These are phyloP conservation scores for Westerdykella sp. DNA, from an alignment of 2,329 filamentous ascomycete species.

Conservation along the genomic window DNA sequence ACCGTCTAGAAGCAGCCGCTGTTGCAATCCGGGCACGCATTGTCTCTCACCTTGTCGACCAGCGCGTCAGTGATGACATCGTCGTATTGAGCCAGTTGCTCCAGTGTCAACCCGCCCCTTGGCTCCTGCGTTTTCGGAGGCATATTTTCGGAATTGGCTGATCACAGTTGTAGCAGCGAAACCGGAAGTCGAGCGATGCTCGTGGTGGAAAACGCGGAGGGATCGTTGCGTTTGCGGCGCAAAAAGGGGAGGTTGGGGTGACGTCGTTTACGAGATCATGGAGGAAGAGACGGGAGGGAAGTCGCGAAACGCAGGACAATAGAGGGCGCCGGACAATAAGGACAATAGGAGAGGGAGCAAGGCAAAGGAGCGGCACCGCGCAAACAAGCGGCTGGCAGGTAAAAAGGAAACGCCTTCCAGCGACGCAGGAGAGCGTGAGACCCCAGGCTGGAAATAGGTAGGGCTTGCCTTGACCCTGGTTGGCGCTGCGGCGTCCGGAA, in stretches of 20 bases:
- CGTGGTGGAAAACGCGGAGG: background rate
- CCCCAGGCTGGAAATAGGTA: no score
- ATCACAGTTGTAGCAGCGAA: background rate
- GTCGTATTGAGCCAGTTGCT: conserved; percentile 86
- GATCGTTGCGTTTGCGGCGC: background rate
- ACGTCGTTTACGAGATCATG: conserved; percentile 17
- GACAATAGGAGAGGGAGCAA: conserved; percentile 13
- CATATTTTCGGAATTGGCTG: conserved; percentile 28
- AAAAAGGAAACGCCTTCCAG: background rate
- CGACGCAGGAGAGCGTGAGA: no score
- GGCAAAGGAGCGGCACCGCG: conserved; percentile 24
- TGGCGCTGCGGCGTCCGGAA: no score
- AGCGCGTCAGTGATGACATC: conserved; percentile 93
- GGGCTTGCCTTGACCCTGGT: no score
- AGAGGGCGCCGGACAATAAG: conserved; percentile 3
- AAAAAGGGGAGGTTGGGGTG: conserved; percentile 28
- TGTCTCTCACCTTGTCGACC: conserved; percentile 73
- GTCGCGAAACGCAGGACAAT: conserved; percentile 3
- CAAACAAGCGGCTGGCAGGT: conserved; percentile 13
- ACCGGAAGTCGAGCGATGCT: background rate
- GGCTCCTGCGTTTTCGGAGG: conserved; percentile 46
- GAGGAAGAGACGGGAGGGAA: conserved; percentile 5
- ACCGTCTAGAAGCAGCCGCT: background rate
- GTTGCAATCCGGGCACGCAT: conserved; percentile 14
- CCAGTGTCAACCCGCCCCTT: conserved; percentile 72